Base-by-base conservation (phyloP, 352 stramenopile species). In the Phytophthora lateralis region DNA sequence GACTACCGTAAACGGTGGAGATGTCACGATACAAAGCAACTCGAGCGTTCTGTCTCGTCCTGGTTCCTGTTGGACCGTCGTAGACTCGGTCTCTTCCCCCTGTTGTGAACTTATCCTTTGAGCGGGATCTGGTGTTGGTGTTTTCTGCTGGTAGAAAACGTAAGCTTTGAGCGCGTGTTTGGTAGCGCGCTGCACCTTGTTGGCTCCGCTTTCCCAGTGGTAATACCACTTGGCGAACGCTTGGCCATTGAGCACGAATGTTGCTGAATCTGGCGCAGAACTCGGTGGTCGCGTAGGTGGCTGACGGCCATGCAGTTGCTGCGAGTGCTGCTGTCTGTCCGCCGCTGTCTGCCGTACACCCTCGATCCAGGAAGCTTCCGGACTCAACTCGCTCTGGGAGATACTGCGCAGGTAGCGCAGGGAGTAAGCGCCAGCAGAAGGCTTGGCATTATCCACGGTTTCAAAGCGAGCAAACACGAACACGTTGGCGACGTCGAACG, bases 351-450 rank as follows among this genome's bases (percentile, higher is more conserved):
- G 57, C 6, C 26, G 51, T 3, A 67, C 63, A 9, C 77, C 80
- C 30, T 85, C 70, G 46, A 89, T 85, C 80, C 80, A 89, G 39
- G 80, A 75, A 30, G 71, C 80, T 56, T 88, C 80, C 26, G 80
- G 77, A 2, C 76, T 81, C 24, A 76, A 47, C 46, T 88, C 80
- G 30, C 64, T 84, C 52, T 90, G 80, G 26, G 80, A 72, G 17
- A 78, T 65, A 20, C 69, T 61, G 10, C 52, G 55, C 11, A 73
- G 63, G 20, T 71, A 63, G 34, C 17, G 34, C 30, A 71, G 27
- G 7, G 63, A 63, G 26, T 60, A 47, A 1, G 34, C n/a, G 14
- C n/a, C 39, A 17, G 37, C 32, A 10, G 44, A 38, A 50, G 24
- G 57, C 6, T 52, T 63, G 35, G 50, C 67, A 27, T 38, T 46